Base-by-base conservation (phyloP, 257 asterid genomes). In the Apocynum venetum region DNA sequence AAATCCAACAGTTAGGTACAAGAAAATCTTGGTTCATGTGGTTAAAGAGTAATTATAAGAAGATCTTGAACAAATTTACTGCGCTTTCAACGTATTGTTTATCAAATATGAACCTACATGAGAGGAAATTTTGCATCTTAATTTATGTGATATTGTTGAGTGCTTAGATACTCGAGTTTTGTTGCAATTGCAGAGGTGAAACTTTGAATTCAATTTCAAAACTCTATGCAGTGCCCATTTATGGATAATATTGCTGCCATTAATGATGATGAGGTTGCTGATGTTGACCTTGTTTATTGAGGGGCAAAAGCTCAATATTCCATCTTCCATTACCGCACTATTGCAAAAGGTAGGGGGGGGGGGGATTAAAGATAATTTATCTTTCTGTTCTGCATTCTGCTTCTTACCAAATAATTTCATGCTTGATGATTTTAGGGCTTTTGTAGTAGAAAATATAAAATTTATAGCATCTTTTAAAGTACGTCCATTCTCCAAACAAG, bases 221-320 rank as follows among this genome's bases (percentile, higher is more conserved):
- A 72, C 59, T 89, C 20, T 86, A 86, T 81, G 83, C 85, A 64
- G 85, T 86, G 74, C 79, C 89, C 61, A 72, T 82, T 76, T 81
- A 55, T 83, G 89, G 89, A 25, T 25, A 25, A 88, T 76, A 82
- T 86, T 81, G 87, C 85, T 79, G 87, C 83, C 82, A 85, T 81
- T 25, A 83, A 84, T 78, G 77, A 25, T 25, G 31, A 82, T 84
- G 87, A 82, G 25, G 83, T 88, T 67, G 76, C 59, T 78, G 90
- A 79, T 83, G 67, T 74, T 72, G 76, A 79, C 78, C 85, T 86
- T 78, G 86, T 77, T 59, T 74, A 0, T 61, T 76, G 66, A 74
- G 63, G 82, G 87, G 17, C 82, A 83, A 77, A 78, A 61, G 64
- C 78, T 80, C 65, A 74, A 71, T 8, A 51, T 80, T 59, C 84